A percentile compares a stretch with the other conserved stretches of the same genome.
Conservation (phyloP, 2,329 filamentous ascomycete genomes). For the Ophiostoma sp. region DNA sequence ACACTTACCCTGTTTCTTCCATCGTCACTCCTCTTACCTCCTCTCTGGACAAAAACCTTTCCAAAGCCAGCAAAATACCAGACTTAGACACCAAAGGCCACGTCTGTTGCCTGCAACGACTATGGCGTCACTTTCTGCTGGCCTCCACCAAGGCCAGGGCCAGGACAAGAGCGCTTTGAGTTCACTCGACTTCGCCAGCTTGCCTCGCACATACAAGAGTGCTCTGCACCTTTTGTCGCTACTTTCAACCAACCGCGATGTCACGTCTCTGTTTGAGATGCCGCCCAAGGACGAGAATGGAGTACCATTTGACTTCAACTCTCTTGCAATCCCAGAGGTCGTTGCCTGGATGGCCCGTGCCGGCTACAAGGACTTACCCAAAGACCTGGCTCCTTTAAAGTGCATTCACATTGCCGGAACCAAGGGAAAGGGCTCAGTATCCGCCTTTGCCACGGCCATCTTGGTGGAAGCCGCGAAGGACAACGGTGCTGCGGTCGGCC, state of each 20-base stretch:
- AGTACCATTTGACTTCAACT: conserved; percentile 59
- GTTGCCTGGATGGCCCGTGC: conserved; percentile 72
- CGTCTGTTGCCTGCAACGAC: not conserved
- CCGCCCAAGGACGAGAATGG: conserved; percentile 37
- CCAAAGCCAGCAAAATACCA: not conserved
- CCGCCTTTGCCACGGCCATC: conserved; percentile 66
- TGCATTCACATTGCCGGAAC: conserved; percentile 71
- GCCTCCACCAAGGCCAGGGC: not conserved
- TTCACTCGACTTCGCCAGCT: conserved; percentile 28
- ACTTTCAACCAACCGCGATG: conserved; percentile 75
- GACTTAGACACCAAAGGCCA: not conserved
- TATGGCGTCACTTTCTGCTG: conserved; percentile 20
- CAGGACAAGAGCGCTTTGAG: not conserved
- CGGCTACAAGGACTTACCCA: conserved; percentile 59
- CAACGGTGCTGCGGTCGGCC: conserved; percentile 36
- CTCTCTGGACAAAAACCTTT: no score
- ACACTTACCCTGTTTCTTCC: not conserved
- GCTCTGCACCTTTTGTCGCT: conserved; percentile 74
- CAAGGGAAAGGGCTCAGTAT: conserved; percentile 76
- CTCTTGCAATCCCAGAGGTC: conserved; percentile 78
- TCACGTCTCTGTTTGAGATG: conserved; percentile 53
- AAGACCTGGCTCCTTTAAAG: conserved; percentile 60
- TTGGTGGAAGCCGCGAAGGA: conserved; percentile 43
- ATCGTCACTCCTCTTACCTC: not conserved
- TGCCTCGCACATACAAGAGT: conserved; percentile 55